phyloP scores from a whole-genome alignment of 2,329 filamentous ascomycete species.

The Cladosporium sp. region DNA sequence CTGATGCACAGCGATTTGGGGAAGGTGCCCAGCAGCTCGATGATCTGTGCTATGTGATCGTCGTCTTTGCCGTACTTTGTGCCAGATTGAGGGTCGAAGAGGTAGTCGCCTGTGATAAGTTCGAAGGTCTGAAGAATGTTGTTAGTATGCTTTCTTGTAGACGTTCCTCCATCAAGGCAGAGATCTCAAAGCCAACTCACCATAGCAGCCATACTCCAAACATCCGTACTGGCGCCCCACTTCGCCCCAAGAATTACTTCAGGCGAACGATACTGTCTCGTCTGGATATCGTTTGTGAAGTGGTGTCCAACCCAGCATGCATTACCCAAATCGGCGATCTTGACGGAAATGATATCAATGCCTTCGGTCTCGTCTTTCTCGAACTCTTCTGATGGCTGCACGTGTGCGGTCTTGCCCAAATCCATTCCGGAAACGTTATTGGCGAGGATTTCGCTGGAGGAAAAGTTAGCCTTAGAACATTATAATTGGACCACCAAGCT shows the following conservation, averaged over 20 bases:
- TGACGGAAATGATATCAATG: slow-evolving; percentile 90
- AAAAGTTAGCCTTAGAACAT: slow-evolving; percentile 29
- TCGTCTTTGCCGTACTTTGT: slow-evolving; percentile 99
- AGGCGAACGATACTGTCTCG: slow-evolving; percentile 91
- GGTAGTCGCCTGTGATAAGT: slow-evolving; percentile 94
- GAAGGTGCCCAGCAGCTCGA: slow-evolving; percentile 91
- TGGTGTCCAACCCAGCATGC: slow-evolving; percentile 99
- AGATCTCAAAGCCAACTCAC: slow-evolving; percentile 53
- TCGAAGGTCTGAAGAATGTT: slow-evolving; percentile 75
- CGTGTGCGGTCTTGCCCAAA: slow-evolving; percentile 69
- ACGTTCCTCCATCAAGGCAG: background rate
- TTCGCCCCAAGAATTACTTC: slow-evolving; percentile 96
- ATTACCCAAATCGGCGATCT: slow-evolving; percentile 97
- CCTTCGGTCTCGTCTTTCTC: slow-evolving; percentile 47
- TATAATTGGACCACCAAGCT: background rate
- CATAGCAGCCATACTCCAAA: slow-evolving; percentile 99
- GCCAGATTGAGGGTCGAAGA: slow-evolving; percentile 96
- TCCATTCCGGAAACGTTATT: slow-evolving; percentile 94
- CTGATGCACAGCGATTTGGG: slow-evolving; percentile 88
- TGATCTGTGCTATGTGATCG: slow-evolving; percentile 98
- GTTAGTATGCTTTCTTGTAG: background rate
- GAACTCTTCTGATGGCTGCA: slow-evolving; percentile 53
- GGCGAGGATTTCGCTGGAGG: slow-evolving; percentile 69
- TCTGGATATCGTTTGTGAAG: slow-evolving; percentile 99
- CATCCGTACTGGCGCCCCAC: slow-evolving; percentile 98